Evolutionary conservation across 2,329 filamentous ascomycete species (phyloP).

Genomic region (Aspergillus melleus): DNA sequence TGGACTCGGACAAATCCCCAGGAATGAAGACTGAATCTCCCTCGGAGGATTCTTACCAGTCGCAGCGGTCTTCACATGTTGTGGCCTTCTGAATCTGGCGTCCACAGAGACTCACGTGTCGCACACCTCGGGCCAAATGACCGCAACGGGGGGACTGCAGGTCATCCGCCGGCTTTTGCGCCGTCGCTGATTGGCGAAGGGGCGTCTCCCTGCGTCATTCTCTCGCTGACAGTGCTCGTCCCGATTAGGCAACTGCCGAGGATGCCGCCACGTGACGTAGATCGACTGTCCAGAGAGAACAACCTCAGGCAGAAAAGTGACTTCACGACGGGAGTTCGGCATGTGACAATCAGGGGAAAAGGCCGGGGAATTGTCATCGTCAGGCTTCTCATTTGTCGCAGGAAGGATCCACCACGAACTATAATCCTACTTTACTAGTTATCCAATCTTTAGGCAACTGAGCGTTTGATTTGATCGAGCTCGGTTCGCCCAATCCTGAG

Average conservation of each 20-base stretch:
- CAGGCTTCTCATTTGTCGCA: neutral
- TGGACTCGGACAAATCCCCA: neutral
- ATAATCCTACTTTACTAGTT: no score
- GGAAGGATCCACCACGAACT: no score
- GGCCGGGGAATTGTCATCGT: neutral
- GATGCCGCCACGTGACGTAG: constrained; percentile 13
- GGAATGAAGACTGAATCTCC: neutral
- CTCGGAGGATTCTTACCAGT: constrained; percentile 2
- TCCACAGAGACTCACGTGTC: constrained; percentile 3
- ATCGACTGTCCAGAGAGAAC: neutral
- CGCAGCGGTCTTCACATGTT: constrained; percentile 7
- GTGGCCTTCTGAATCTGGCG: neutral
- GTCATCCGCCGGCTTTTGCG: neutral
- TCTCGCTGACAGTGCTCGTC: neutral
- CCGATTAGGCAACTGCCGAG: constrained; percentile 22
- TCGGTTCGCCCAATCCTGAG: neutral
- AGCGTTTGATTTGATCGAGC: neutral
- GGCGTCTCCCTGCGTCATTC: constrained; percentile 17
- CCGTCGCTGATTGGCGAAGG: constrained; percentile 19
- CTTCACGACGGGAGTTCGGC: neutral
- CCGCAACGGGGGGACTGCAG: no score
- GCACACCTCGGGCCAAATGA: constrained; percentile 12
- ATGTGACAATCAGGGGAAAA: neutral
- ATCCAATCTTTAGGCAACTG: neutral
- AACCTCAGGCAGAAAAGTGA: neutral